A percentile compares a stretch with the other conserved stretches of the same genome.
Conservation (phyloP, 768 basidiomycete genomes). For the Tephrocybe sp. region DNA sequence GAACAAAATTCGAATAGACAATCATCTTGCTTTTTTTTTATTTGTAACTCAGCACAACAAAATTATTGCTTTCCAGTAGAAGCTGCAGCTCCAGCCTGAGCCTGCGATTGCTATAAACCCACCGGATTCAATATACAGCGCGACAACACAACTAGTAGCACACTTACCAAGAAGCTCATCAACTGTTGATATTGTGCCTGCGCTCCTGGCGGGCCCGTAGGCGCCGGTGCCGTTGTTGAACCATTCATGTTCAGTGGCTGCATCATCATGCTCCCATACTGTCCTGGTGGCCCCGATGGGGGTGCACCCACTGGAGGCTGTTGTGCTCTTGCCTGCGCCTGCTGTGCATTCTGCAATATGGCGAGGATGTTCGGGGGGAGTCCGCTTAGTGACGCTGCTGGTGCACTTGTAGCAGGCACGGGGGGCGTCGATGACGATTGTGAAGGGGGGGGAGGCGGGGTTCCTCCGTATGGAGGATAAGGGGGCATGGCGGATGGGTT, state of each 20-base stretch:
- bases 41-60: neutral
- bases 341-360: slow-evolving; percentile 57
- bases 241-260: slow-evolving; percentile 45
- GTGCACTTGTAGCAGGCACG: slow-evolving; percentile 34
- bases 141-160: neutral
- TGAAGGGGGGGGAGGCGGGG: slow-evolving; percentile 19
- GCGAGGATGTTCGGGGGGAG: slow-evolving; percentile 74
- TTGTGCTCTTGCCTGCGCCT: slow-evolving; percentile 26
- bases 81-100: slow-evolving; percentile 16
- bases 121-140: too few relatives aligned
- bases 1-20: neutral
- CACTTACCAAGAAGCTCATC: slow-evolving; percentile 67
- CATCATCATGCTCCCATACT: slow-evolving; percentile 39
- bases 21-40: slow-evolving; percentile 2
- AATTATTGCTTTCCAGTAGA: slow-evolving; percentile 12
- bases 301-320: slow-evolving; percentile 22
- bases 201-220: slow-evolving; percentile 37
- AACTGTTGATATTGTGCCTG: slow-evolving; percentile 58
- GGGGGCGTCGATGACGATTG: slow-evolving; percentile 32
- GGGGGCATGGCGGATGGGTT: slow-evolving; percentile 29
- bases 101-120: slow-evolving; percentile 35
- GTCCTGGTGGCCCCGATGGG: slow-evolving; percentile 29
- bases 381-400: slow-evolving; percentile 34
- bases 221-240: slow-evolving; percentile 34
- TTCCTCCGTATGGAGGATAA: slow-evolving; percentile 32